phyloP scores from a whole-genome alignment of 768 basidiomycete genomes.

The Lentinus brumalis region DNA sequence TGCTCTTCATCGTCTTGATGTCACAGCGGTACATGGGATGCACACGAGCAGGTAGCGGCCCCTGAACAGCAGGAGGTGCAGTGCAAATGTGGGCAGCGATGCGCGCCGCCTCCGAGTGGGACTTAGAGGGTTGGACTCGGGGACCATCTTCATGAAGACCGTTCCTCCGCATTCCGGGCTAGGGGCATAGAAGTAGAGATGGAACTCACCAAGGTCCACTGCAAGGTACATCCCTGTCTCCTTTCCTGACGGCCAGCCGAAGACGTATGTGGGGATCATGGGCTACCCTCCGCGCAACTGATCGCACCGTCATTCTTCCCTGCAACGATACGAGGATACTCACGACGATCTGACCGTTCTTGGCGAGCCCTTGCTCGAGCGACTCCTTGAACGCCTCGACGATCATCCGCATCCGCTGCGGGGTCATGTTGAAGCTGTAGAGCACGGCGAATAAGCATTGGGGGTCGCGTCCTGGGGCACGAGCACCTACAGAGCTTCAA shows the following conservation, averaged over 20 bases:
- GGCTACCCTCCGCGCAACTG: constrained; percentile 48
- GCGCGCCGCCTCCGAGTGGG: no score
- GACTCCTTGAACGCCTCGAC: constrained; percentile 95
- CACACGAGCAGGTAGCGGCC: no score
- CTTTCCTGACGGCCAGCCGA: constrained; percentile 89
- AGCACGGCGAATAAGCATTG: not conserved
- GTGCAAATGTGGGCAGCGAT: no score
- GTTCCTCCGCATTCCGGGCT: no score
- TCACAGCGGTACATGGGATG: no score
- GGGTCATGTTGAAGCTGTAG: constrained; percentile 78
- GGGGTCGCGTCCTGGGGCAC: not conserved
- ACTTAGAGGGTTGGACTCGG: no score
- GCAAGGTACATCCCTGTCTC: constrained; percentile 92
- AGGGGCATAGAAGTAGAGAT: not conserved
- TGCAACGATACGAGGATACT: constrained; percentile 36
- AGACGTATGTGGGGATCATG: constrained; percentile 97
- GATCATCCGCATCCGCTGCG: constrained; percentile 94
- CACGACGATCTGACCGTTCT: constrained; percentile 86
- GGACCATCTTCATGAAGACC: no score
- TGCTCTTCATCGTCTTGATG: no score
- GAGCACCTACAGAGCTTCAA: constrained; percentile 74
- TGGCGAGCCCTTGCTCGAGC: constrained; percentile 82
- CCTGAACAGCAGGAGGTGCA: no score
- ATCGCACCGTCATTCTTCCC: not conserved
- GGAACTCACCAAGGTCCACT: constrained; percentile 74